Evolutionary conservation across 2,329 filamentous ascomycete species (phyloP), one percentile per base, ranked within the genome.

Genomic region (Fusarium anguioides): DNA sequence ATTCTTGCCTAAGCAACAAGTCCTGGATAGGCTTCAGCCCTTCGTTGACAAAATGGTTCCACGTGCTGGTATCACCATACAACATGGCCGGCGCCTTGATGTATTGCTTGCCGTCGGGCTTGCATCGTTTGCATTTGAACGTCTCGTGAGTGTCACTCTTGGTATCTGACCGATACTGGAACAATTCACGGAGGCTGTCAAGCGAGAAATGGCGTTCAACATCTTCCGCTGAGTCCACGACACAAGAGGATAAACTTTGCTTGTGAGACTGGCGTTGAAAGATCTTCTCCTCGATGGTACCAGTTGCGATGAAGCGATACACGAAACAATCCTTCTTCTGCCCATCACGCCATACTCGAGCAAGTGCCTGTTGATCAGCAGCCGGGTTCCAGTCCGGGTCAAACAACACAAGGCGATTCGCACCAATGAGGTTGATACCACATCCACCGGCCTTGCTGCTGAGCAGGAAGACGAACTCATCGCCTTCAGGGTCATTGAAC

Each of bases 251-350:
- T 3, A 99, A 83, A 9, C 93, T 96, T 79, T 99, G 96, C 80
- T 99, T 99, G 83, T 99, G 96, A 1, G 93, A 97, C 76, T 99
- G 96, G 11, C 96, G 91, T 79, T 99, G 96, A 81, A 99, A 99
- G 71, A 99, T 97, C 81, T 99, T 99, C 79, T 99, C 96, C 76
- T 99, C 96, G 64, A 99, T 99, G 0, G 94, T 97, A 6, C 96
- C 96, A 0, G 96, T 98, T 0, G 94, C 92, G 73, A 99, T 99
- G 81, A 99, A 99, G n/a, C 96, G 92, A 78, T 99, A 99, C 17
- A 99, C 96, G 73, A 99, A 99, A 75, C 96, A 99, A 75, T 99
- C 96, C 76, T 99, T 99, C 85, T 96, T 98, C 79, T 99, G 96
- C 0, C 96, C 96, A 73, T 99, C 96, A 84, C 96, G 92, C 96